These are phyloP conservation scores for Bothriochloa decipiens DNA, from an alignment of 176 grass and related monocot species.

Conservation along the genomic window DNA sequence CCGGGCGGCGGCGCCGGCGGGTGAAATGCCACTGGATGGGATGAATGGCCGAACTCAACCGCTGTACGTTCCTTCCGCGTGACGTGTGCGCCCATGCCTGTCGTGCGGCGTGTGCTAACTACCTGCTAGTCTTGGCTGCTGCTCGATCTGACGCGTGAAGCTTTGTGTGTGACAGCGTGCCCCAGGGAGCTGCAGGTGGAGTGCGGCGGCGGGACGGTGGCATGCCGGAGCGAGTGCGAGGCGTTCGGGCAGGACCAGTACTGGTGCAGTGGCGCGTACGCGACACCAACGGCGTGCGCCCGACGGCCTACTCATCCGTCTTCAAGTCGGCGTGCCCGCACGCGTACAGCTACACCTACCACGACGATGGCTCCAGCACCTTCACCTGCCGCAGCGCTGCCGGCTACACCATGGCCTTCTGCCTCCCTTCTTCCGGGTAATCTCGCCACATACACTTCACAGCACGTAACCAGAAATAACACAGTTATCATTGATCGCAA, in stretches of 20 bases:
- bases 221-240: slow-evolving; percentile 86
- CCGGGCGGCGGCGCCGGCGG: slow-evolving; percentile 28
- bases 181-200: slow-evolving; percentile 87
- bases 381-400: slow-evolving; percentile 71
- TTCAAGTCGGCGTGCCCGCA: slow-evolving; percentile 85
- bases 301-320: slow-evolving; percentile 71
- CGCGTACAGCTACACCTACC: slow-evolving; percentile 95
- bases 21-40: slow-evolving; percentile 72
- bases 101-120: neutral
- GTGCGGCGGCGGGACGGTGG: slow-evolving; percentile 52
- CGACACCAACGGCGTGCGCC: slow-evolving; percentile 65
- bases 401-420: slow-evolving; percentile 84
- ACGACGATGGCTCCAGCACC: slow-evolving; percentile 74
- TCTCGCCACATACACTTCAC: slow-evolving; percentile 27
- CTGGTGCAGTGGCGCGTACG: slow-evolving; percentile 94
- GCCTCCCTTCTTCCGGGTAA: slow-evolving; percentile 51
- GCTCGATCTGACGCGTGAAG: slow-evolving; percentile 16
- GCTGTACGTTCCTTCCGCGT: slow-evolving; percentile 41
- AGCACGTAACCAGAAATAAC: too few relatives aligned
- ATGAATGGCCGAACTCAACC: slow-evolving; percentile 63
- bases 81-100: neutral
- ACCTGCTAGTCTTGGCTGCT: neutral
- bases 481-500: too few relatives aligned
- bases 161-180: slow-evolving; percentile 46
- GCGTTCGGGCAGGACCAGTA: slow-evolving; percentile 77